These are phyloP conservation scores for Puccinellia tenuiflora DNA, from an alignment of 176 grass and related monocot species.

Conservation along the genomic window DNA sequence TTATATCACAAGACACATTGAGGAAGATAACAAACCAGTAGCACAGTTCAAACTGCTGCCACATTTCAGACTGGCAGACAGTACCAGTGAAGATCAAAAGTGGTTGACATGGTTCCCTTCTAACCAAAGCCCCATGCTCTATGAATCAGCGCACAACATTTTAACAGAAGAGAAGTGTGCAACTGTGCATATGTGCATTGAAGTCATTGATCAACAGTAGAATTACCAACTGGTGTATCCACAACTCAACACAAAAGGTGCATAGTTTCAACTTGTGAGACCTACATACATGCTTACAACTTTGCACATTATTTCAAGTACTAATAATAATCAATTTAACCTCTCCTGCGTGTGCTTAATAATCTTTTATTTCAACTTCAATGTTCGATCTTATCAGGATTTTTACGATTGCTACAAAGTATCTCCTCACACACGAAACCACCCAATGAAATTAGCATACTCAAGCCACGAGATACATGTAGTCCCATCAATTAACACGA, in stretches of 20 bases:
- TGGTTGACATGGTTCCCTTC: background rate
- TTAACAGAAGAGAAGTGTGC: background rate
- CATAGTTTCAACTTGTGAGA: background rate
- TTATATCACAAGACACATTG: background rate
- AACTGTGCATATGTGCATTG: background rate
- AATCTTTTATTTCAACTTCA: background rate
- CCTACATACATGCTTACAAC: background rate
- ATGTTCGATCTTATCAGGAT: background rate
- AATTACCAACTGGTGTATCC: background rate
- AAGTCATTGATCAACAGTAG: background rate
- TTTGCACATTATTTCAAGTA: background rate
- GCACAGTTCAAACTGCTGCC: background rate
- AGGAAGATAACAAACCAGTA: background rate
- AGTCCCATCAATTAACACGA: background rate
- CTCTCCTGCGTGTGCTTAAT: background rate
- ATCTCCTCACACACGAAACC: background rate
- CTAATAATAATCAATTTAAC: background rate
- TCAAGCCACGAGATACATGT: background rate
- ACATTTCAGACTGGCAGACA: background rate
- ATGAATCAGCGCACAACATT: background rate
- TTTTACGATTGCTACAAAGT: background rate
- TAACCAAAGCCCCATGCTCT: background rate
- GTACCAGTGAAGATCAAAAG: background rate
- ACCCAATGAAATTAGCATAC: background rate
- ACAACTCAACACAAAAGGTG: background rate